A percentile compares a stretch with the other conserved stretches of the same genome.
phyloP scores from a whole-genome alignment of 306 rosid genomes.

The Quercus gilva region DNA sequence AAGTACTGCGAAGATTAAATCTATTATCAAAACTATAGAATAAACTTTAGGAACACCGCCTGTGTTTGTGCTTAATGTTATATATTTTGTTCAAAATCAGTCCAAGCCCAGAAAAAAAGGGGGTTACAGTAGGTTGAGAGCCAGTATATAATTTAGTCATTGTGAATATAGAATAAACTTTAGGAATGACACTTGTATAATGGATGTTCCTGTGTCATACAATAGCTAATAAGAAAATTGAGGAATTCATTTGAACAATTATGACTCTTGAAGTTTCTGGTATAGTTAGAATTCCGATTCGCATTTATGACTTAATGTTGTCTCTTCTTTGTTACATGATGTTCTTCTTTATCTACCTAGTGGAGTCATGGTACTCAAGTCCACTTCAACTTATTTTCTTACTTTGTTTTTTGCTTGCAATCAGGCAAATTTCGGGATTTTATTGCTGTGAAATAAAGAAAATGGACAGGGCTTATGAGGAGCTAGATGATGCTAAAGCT shows the following conservation, averaged over 20 bases:
- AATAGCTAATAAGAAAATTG: not conserved
- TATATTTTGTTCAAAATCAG: too few relatives aligned
- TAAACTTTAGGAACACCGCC: not conserved
- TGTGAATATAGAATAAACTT: not conserved
- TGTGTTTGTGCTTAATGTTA: too few relatives aligned
- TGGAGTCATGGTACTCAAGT: not conserved
- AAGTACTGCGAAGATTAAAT: not conserved
- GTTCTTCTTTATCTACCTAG: not conserved
- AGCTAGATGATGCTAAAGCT: conserved; percentile 64
- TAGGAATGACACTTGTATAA: not conserved
- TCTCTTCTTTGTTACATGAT: not conserved
- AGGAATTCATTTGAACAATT: not conserved
- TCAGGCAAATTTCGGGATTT: conserved; percentile 15
- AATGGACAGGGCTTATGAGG: conserved; percentile 62
- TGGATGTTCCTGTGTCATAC: not conserved
- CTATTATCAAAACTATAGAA: not conserved
- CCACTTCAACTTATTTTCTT: not conserved
- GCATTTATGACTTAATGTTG: not conserved
- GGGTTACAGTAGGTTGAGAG: too few relatives aligned
- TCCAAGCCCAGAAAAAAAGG: too few relatives aligned
- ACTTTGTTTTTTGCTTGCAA: not conserved
- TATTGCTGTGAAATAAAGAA: conserved; percentile 20
- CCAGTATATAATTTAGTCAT: too few relatives aligned
- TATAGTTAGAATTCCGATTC: not conserved
- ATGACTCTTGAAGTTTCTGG: not conserved